Percentiles rank a stretch among this genome's conserved stretches.
These are phyloP conservation scores for Epichloe scottii DNA, from an alignment of 2,329 filamentous ascomycete genomes.

Conservation along the genomic window DNA sequence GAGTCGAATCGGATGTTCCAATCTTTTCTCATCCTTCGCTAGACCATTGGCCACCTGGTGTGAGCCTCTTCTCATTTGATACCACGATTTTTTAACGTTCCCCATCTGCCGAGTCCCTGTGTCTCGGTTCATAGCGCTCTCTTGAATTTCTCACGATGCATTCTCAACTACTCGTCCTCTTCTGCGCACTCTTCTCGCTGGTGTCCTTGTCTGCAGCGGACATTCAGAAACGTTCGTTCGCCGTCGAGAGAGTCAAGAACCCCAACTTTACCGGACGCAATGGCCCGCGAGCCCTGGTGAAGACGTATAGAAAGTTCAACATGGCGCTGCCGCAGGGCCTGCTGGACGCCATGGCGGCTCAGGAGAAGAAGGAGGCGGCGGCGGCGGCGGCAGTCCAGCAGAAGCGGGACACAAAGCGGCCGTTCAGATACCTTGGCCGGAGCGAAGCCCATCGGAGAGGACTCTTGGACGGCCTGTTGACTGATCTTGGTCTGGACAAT, in stretches of 20 bases:
- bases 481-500: neutral
- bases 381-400: neutral
- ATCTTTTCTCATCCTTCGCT: neutral
- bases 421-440: neutral
- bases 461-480: neutral
- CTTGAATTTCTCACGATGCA: conserved; percentile 6
- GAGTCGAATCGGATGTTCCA: neutral
- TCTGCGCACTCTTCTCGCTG: conserved; percentile 35
- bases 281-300: conserved; percentile 49
- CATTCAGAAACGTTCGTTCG: conserved; percentile 46
- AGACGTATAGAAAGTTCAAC: conserved; percentile 56
- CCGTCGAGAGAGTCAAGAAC: conserved; percentile 44
- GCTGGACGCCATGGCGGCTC: conserved; percentile 22
- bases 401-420: neutral
- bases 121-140: too few relatives aligned
- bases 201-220: conserved; percentile 31
- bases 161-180: conserved; percentile 9
- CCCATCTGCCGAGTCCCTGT: neutral
- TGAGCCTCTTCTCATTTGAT: neutral
- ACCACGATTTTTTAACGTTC: too few relatives aligned
- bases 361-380: conserved; percentile 4
- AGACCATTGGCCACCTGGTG: neutral
- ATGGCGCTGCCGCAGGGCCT: conserved; percentile 35
- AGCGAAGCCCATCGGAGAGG: neutral
- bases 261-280: conserved; percentile 39